Base-by-base conservation (phyloP, 2,329 filamentous ascomycete genomes). In the Didymella sp. region DNA sequence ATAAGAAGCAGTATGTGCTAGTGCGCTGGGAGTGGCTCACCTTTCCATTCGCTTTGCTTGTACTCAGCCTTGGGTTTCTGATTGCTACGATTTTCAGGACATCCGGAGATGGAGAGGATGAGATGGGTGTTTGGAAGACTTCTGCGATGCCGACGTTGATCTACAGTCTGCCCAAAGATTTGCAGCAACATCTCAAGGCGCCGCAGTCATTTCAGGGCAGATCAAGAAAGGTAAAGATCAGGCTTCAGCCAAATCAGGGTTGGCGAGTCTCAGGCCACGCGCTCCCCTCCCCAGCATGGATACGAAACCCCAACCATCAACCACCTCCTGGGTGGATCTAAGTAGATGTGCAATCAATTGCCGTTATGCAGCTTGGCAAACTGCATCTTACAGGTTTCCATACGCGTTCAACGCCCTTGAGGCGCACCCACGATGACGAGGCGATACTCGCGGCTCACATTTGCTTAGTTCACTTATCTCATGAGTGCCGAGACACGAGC, bases 1-100 rank as follows among this genome's bases (percentile, higher is more conserved):
- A 41, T 12, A 45, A 25, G 17, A 60, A 66, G 31, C 66, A 45
- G 0, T 63, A 54, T 12, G 24, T 51, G 0, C 0, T n/a, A 1
- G 67, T 75, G 0, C 50, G 64, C 4, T 75, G 70, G 71, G 60
- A n/a, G 2, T 75, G 72, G 71, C 58, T 75, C 6, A 38, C 59
- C 0, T 69, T 74, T 19, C 73, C 72, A 0, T 24, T 69, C n/a
- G 51, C 45, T 0, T 47, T 75, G 6, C 50, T 72, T 6, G 4
- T 63, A 0, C 28, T 73, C 1, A 68, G 65, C 12, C 40, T 69
- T 0, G 15, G 58, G 0, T 74, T 71, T 22, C 38, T 75, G 8
- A 21, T 66, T 0, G 56, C 63, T 1, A 71, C 71, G 0, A 72
- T 75, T 6, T 6, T 67, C 1, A 68, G 63, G 41, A 71, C 67